Evolutionary conservation across 2,329 filamentous ascomycete species (phyloP), one percentile per base, ranked within the genome.

Genomic region (Colletotrichum siamense): DNA sequence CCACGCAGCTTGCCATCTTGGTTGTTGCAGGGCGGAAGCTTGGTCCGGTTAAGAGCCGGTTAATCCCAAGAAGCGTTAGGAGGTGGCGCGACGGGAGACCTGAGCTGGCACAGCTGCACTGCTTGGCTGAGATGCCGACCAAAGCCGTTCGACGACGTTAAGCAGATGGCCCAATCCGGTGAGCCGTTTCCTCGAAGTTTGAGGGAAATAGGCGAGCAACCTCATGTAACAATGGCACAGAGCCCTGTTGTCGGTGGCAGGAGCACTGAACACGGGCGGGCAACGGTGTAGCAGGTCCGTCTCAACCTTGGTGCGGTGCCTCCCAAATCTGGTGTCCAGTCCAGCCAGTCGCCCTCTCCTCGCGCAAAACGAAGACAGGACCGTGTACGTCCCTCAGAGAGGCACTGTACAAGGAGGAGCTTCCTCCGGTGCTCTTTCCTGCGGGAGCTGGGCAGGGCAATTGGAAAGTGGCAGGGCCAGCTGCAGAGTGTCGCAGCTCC

Each of bases 41-140:
- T 52, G 32, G 24, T 1, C 65, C 75, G 75, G 75, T 71, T 77
- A 69, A 73, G 64, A 62, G 34, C 59, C 71, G 74, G 74, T 65
- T 62, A 69, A 74, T 61, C 67, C 55, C 34, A 24, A 61, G 2
- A 36, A 28, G 39, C 4, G 10, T 22, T n/a, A 12, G 2, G 13
- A n/a, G 30, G 66, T 10, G 22, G 32, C 8, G 64, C 36, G 22
- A 22, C 24, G 16, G 5, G 22, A n/a, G 34, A 66, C 18, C 28
- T 66, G 63, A 18, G 34, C 24, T 39, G 13, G 16, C 59, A 6
- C 30, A 15, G 30, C 26, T 12, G 26, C 57, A 7, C 26, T 3
- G 18, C 26, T 52, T 52, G 44, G 12, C 44, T 52, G 44, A 49
- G 44, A 52, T 22, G 44, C 10, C 44, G 44, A 2, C 44, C 44